phyloP scores from a whole-genome alignment of 768 basidiomycete species.

The Coprinopsis sp. region DNA sequence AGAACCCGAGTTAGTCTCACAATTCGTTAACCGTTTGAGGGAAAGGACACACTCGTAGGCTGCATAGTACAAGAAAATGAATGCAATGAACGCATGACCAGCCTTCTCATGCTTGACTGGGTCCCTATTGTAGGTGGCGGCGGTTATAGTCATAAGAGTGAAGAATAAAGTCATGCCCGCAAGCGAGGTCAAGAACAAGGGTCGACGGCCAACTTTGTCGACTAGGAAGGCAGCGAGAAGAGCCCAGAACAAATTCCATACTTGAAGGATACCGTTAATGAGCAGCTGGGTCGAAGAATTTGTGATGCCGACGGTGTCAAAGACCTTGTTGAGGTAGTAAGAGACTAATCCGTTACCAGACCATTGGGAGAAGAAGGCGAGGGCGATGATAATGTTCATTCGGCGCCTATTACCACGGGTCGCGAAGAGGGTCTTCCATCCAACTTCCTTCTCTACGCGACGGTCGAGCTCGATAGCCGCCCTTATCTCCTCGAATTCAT shows the following conservation, averaged over 20 bases:
- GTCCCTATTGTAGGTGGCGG: conserved; percentile 48
- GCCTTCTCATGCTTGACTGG: conserved; percentile 36
- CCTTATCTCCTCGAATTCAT: conserved; percentile 80
- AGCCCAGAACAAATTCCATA: conserved; percentile 63
- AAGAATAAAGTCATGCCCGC: conserved; percentile 63
- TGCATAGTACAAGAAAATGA: conserved; percentile 81
- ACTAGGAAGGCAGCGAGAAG: conserved; percentile 33
- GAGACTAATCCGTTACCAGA: conserved; percentile 82
- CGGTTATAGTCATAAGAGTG: conserved; percentile 63
- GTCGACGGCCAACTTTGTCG: conserved; percentile 65
- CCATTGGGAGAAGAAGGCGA: conserved; percentile 85
- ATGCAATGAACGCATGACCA: conserved; percentile 71
- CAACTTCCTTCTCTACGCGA: conserved; percentile 51
- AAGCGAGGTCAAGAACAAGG: conserved; percentile 60
- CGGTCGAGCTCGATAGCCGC: conserved; percentile 68
- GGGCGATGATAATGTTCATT: conserved; percentile 67
- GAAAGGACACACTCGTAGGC: conserved; percentile 57
- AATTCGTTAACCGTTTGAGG: background rate
- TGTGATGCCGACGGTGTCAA: conserved; percentile 63
- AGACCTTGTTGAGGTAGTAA: conserved; percentile 75
- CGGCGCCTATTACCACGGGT: conserved; percentile 72
- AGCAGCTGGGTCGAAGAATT: conserved; percentile 60
- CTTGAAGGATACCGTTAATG: conserved; percentile 82
- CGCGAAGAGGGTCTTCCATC: conserved; percentile 63
- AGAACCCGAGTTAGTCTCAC: background rate